Evolutionary conservation across 208 protist genomes (phyloP).

Genomic region (Leishmania tarentolae): DNA sequence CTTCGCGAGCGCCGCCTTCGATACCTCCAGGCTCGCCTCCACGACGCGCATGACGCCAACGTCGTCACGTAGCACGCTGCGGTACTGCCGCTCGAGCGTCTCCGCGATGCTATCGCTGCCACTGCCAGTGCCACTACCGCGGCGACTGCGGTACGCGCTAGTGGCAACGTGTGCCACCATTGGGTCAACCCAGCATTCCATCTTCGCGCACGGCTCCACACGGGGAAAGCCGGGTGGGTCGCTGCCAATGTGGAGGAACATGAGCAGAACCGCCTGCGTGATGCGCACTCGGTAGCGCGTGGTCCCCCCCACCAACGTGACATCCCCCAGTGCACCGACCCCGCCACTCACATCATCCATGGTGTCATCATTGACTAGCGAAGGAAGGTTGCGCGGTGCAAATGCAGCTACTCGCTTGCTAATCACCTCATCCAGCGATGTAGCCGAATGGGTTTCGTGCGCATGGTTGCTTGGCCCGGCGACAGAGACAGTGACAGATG

Average conservation of each 20-base stretch:
- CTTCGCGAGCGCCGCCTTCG: conserved; percentile 85
- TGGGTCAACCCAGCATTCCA: conserved; percentile 97
- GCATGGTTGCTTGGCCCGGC: neutral
- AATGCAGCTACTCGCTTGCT: conserved; percentile 70
- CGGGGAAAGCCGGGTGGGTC: conserved; percentile 97
- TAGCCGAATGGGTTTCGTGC: conserved; percentile 18
- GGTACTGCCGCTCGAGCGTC: conserved; percentile 93
- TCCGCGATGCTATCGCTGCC: conserved; percentile 94
- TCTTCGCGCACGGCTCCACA: conserved; percentile 94
- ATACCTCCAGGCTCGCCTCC: conserved; percentile 95
- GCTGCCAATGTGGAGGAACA: conserved; percentile 98
- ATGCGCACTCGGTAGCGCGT: conserved; percentile 36
- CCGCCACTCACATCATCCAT: conserved; percentile 34
- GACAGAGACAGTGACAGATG: neutral
- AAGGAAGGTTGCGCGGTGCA: conserved; percentile 58
- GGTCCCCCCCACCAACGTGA: conserved; percentile 24
- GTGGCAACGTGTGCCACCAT: conserved; percentile 67
- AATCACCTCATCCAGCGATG: conserved; percentile 44
- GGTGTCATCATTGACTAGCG: conserved; percentile 51
- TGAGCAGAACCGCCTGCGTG: conserved; percentile 89
- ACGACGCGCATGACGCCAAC: conserved; percentile 73
- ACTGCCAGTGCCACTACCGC: conserved; percentile 30
- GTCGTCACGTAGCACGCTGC: conserved; percentile 57
- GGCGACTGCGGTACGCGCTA: conserved; percentile 30
- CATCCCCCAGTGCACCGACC: conserved; percentile 17